Conservation (phyloP, 106 monocot genomes). For the Dioscorea dumetorum region DNA sequence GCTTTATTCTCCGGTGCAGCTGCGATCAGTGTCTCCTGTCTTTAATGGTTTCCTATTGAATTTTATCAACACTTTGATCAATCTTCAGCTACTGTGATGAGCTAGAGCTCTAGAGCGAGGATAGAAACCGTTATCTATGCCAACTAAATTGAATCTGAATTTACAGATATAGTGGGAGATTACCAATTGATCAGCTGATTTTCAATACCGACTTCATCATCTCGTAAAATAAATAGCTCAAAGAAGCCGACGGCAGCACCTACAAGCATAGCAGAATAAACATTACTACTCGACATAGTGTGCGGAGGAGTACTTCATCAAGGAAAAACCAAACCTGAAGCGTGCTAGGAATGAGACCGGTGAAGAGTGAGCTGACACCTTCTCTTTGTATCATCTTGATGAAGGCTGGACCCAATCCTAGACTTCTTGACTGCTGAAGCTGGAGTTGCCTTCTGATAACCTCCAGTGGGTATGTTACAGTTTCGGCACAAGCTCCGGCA, state of each 20-base stretch:
- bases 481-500: slow-evolving; percentile 52
- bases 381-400: slow-evolving; percentile 17
- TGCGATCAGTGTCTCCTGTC: too few relatives aligned
- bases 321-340: slow-evolving; percentile 31
- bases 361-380: slow-evolving; percentile 32
- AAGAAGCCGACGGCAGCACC: slow-evolving; percentile 35
- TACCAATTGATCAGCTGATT: slow-evolving; percentile 6
- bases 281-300: not conserved
- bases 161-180: too few relatives aligned
- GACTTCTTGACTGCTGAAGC: slow-evolving; percentile 22
- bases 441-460: slow-evolving; percentile 58
- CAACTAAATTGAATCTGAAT: too few relatives aligned
- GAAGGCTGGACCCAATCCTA: slow-evolving; percentile 22
- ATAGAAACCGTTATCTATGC: too few relatives aligned
- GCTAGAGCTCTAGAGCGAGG: too few relatives aligned
- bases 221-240: slow-evolving; percentile 42
- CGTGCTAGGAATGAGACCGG: slow-evolving; percentile 50
- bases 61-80: too few relatives aligned
- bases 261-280: not conserved
- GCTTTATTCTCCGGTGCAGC: too few relatives aligned
- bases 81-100: too few relatives aligned
- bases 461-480: slow-evolving; percentile 50
- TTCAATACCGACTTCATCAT: slow-evolving; percentile 30
- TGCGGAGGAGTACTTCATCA: too few relatives aligned
- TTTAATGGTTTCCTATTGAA: too few relatives aligned